These are phyloP conservation scores for Solanum arcanum DNA, from an alignment of 257 asterid genomes.

Conservation along the genomic window DNA sequence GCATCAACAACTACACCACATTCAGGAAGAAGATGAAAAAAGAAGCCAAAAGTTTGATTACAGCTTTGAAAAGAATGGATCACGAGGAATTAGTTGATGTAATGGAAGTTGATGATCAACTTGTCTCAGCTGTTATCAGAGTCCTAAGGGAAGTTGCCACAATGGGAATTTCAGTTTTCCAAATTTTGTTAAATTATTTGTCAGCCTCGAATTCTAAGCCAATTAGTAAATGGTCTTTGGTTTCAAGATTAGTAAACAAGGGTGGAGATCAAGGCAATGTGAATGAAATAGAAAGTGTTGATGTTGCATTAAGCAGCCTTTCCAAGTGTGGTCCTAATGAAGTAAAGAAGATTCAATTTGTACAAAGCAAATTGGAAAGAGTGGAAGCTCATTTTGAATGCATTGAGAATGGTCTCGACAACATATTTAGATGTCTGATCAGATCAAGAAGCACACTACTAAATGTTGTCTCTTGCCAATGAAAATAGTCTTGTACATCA, in stretches of 20 bases:
- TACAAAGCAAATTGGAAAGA: background rate
- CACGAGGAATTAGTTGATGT: background rate
- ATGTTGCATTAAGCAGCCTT: background rate
- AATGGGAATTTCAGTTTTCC: background rate
- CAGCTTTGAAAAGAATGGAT: background rate
- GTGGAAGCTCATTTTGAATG: background rate
- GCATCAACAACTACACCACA: background rate
- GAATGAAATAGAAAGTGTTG: background rate
- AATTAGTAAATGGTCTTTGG: background rate
- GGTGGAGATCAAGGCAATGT: background rate
- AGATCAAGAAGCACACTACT: background rate
- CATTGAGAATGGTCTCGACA: background rate
- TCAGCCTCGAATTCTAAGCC: background rate
- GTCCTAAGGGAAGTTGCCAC: conserved; percentile 1
- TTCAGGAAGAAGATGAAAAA: conserved; percentile 11
- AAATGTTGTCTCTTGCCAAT: background rate
- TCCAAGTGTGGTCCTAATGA: background rate
- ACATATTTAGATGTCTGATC: background rate
- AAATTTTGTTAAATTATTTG: background rate
- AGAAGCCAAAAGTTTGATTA: background rate
- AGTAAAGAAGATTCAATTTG: background rate
- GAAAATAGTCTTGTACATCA: background rate
- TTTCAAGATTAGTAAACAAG: conserved; percentile 6
- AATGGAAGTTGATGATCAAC: conserved; percentile 3
- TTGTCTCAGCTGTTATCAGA: conserved; percentile 4